Base-by-base conservation (phyloP, 73 alveolate genomes). In the Stentor coeruleus region DNA sequence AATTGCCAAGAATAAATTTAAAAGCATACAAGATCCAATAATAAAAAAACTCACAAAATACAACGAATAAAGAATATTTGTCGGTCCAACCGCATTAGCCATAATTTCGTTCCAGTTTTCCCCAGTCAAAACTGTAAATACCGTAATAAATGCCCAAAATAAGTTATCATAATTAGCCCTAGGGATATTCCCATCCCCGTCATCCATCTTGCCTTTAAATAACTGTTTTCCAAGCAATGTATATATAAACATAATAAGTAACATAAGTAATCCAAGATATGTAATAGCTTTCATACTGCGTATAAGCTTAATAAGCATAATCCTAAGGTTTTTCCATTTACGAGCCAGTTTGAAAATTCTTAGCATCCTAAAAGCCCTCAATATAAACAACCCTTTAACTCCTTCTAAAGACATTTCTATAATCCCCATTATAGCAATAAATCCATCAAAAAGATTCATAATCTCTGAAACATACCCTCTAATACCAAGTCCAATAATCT, bases 321-420 rank as follows among this genome's bases (percentile, higher is more conserved):
- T 30, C 26, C 81, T 81, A 3, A 84, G 81, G 58, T 82, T 33
- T 15, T 81, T 77, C 89, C 90, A 84, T 26, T 82, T 39, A 14
- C 88, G 59, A 30, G 90, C 90, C 15, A 84, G 26, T 41, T 84
- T 84, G 26, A 66, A 66, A 28, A 89, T 86, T 89, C 96, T 89
- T 15, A 91, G 58, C 4, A 89, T 89, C 72, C 94, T 91, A 20
- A 84, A 74, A 14, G 90, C 85, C 59, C 94, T 55, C 3, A 86
- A 86, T 3, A 91, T 20, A 20, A n/a, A 31, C 73, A 57, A 57
- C 28, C 28, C 73, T 57, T 31, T 1, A 57, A 57, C 35, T 31
- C 73, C 15, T 57, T 20, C 28, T n/a, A 57, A 57, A 57, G 73
- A 57, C 28, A 57, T 57, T 2, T 57, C 73, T 20, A 31, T 20